Percentiles rank a stretch among this genome's conserved stretches.
These are phyloP conservation scores for Chytriomyces sp. DNA, from an alignment of 192 early-diverging fungal species.

Conservation along the genomic window DNA sequence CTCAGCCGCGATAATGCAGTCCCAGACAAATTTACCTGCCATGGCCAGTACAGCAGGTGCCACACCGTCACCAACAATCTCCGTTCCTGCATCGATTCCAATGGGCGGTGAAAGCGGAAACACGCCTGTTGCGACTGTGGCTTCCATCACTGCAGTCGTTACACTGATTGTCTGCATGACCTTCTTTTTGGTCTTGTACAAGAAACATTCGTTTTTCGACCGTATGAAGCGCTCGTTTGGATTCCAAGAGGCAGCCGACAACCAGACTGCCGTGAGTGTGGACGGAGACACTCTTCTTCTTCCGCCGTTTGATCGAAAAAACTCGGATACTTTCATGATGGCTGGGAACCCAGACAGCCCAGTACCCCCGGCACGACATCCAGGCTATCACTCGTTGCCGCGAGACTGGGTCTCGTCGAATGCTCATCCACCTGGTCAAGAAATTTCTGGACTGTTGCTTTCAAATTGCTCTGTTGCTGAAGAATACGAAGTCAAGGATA, in stretches of 20 bases:
- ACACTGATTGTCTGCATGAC: background rate
- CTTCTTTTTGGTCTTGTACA: background rate
- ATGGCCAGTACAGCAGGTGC: background rate
- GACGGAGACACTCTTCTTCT: background rate
- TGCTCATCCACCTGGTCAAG: too few species aligned
- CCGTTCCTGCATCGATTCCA: background rate
- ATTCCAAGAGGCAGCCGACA: background rate
- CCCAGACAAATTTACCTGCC: background rate
- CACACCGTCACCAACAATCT: background rate
- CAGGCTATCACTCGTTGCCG: background rate
- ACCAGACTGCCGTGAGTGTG: background rate
- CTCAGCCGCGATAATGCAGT: background rate
- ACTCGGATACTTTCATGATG: too few species aligned
- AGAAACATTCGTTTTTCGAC: background rate
- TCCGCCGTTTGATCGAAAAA: too few species aligned
- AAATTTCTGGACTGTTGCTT: too few species aligned
- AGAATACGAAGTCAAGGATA: too few species aligned
- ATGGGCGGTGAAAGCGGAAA: too few species aligned
- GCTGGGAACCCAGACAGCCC: too few species aligned
- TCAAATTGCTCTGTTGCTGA: too few species aligned
- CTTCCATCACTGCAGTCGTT: background rate
- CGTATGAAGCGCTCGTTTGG: background rate
- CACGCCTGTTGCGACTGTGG: background rate
- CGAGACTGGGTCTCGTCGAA: too few species aligned
- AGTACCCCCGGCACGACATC: too few species aligned